A percentile compares a stretch with the other conserved stretches of the same genome.
Conservation (phyloP, 257 asterid species). For the Solanum neorickii region DNA sequence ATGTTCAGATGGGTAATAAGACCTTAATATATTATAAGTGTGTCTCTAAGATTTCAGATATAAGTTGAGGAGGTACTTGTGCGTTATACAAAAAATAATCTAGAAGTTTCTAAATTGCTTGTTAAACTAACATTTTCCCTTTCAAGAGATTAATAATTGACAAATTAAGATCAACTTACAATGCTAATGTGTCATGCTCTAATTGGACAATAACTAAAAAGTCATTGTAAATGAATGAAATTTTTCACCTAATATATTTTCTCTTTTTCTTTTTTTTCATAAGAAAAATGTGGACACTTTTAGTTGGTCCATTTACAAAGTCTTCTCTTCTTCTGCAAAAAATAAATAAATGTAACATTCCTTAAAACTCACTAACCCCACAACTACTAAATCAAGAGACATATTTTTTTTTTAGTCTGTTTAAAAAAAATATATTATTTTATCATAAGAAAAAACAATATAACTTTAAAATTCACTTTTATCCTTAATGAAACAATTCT, state of each 20-base stretch:
- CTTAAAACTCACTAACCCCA: neutral
- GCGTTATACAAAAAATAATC: too few relatives aligned
- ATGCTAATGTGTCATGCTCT: neutral
- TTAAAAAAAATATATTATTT: rapidly evolving
- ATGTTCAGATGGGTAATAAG: rapidly evolving
- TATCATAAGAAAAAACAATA: too few relatives aligned
- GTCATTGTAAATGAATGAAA: neutral
- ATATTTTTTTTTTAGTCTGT: too few relatives aligned
- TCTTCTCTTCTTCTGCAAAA: neutral
- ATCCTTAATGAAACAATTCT: too few relatives aligned
- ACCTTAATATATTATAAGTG: too few relatives aligned
- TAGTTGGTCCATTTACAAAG: conserved; percentile 5
- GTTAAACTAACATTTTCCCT: neutral
- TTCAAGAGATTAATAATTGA: neutral
- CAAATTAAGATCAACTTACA: neutral
- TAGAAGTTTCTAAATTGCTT: neutral
- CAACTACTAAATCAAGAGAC: neutral
- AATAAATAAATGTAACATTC: neutral
- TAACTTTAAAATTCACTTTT: too few relatives aligned
- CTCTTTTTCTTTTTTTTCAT: neutral
- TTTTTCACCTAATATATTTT: neutral
- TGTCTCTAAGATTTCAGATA: too few relatives aligned
- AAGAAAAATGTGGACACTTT: conserved; percentile 8
- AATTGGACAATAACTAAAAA: neutral
- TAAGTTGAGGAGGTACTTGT: too few relatives aligned